phyloP scores from a whole-genome alignment of 2,329 filamentous ascomycete genomes.

The Aspergillus pseudoglaucus region DNA sequence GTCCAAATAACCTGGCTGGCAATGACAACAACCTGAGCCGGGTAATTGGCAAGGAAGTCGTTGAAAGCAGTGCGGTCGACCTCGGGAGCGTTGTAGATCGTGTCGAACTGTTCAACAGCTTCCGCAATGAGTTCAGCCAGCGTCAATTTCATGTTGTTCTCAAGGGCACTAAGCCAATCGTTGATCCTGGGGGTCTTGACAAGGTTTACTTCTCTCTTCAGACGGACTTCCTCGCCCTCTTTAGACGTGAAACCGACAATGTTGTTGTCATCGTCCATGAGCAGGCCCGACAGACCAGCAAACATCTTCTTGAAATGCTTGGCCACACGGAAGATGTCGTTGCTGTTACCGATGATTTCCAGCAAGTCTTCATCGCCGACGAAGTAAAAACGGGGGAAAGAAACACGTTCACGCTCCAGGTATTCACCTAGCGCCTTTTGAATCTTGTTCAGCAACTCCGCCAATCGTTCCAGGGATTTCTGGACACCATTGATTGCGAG shows the following conservation, averaged over 20 bases:
- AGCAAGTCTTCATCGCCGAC: conserved; percentile 97
- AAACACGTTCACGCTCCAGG: conserved; percentile 92
- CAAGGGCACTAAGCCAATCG: conserved; percentile 92
- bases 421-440: conserved; percentile 98
- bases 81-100: conserved; percentile 64
- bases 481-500: conserved; percentile 93
- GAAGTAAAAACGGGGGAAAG: conserved; percentile 98
- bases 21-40: conserved; percentile 91
- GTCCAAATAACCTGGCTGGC: conserved; percentile 95
- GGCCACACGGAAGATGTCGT: conserved; percentile 89
- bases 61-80: conserved; percentile 67
- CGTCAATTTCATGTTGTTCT: conserved; percentile 88
- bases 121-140: conserved; percentile 85
- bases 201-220: conserved; percentile 88
- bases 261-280: conserved; percentile 82
- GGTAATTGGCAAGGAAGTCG: conserved; percentile 75
- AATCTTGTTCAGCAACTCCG: conserved; percentile 97
- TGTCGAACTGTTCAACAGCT: conserved; percentile 73
- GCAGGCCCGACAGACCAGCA: conserved; percentile 81
- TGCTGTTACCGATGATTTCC: conserved; percentile 99
- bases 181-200: conserved; percentile 95
- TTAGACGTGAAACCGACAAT: conserved; percentile 94
- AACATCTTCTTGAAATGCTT: conserved; percentile 99
- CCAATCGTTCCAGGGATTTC: conserved; percentile 88
- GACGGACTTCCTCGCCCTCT: conserved; percentile 78